phyloP scores from a whole-genome alignment of 2,329 filamentous ascomycete genomes.

The Trichoderma sp. region DNA sequence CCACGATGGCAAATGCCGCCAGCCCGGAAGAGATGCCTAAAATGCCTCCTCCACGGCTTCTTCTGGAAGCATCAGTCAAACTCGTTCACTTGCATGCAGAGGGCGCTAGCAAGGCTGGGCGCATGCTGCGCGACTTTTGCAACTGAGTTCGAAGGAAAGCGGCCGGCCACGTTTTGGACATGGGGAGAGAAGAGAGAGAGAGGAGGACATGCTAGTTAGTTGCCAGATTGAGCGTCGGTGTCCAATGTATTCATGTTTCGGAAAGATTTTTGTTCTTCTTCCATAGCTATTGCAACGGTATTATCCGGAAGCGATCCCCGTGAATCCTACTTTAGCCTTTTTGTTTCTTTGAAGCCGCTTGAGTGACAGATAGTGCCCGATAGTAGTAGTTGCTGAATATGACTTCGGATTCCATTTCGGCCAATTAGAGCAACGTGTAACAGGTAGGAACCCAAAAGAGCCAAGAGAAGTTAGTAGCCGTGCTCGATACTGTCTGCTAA shows the following conservation, averaged over 20 bases:
- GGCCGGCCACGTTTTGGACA: neutral
- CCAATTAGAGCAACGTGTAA: neutral
- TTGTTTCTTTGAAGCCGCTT: neutral
- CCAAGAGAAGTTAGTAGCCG: neutral
- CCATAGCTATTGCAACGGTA: neutral
- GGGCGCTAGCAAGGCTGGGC: constrained; percentile 1
- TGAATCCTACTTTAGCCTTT: neutral
- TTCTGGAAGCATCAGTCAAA: neutral
- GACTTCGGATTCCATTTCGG: neutral
- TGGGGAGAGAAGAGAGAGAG: neutral
- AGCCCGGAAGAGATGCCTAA: neutral
- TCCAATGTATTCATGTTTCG: neutral
- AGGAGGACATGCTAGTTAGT: neutral
- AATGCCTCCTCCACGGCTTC: neutral
- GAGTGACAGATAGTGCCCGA: neutral
- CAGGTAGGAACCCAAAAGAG: neutral
- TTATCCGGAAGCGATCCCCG: neutral
- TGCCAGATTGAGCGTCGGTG: neutral
- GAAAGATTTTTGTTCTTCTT: neutral
- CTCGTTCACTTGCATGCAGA: neutral
- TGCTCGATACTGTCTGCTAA: neutral
- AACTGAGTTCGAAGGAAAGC: neutral
- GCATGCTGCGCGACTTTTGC: neutral
- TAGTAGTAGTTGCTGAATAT: neutral
- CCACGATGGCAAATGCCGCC: neutral